Base-by-base conservation (phyloP, 2,329 filamentous ascomycete species). In the Neofusicoccum sp. region DNA sequence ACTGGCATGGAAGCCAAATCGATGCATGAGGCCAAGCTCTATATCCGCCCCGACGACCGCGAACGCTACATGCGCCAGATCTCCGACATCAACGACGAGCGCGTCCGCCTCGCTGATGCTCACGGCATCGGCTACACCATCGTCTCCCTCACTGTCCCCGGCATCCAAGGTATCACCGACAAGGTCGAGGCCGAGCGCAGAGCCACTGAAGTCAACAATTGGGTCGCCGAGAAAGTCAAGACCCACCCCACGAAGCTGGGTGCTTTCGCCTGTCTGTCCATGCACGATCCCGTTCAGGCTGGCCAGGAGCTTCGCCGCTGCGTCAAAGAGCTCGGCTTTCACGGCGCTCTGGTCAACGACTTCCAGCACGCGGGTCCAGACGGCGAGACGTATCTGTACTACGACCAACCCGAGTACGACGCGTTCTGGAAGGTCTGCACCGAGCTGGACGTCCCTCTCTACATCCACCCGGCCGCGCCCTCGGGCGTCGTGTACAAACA, bases 381-480 rank as follows among this genome's bases (percentile, higher is more conserved):
- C 61, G 85, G 84, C 38, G 83, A 86, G 60, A 80, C 80, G 26
- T 82, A 85, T 76, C 75, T 88, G 69, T 88, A 87, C 74, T 89
- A 88, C 73, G 86, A 89, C 67, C 75, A 79, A 7, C 77, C 81
- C 0, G 79, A 83, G 62, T 89, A 82, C 78, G 84, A 86, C 64
- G 70, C 80, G 24, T 88, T 89, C 77, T 88, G 86, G 86, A 68
- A 77, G 11, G 81, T 80, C 0, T 78, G 81, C 7, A 78, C 77
- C 1, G 82, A 86, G 44, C 80, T 89, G 0, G 83, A 87, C 61
- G 85, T 87, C 0, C 85, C 86, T 0, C 78, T 89, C 51, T 89
- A 88, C 66, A 76, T 89, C 1, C 86, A 89, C 69, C 86, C 85
- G 0, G 76, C 82, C 49, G 80, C 82, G 64, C 83, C 86, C 1